Base-by-base conservation (phyloP, 345 rosid genomes). In the Eucalyptus tenuipes region DNA sequence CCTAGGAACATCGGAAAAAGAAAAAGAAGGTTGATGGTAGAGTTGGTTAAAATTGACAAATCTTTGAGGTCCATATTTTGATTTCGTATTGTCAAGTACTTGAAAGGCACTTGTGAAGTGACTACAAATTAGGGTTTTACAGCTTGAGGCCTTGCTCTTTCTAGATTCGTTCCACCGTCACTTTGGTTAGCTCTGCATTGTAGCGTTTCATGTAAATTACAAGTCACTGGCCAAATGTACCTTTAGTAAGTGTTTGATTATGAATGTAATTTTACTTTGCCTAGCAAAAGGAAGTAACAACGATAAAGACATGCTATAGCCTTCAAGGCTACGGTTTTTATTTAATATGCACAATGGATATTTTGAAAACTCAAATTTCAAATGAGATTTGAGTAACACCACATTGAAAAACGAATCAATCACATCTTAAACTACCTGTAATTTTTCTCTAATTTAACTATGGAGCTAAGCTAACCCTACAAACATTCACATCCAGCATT, bases 391-490 rank as follows among this genome's bases (percentile, higher is more conserved):
- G 57, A 52, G 4, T 18, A 52, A 52, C 1, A 0, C 0, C 24
- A 52, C 10, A 20, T 52, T 18, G 24, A 52, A 52, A 52, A 52
- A 7, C 10, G 1, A 52, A 18, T 52, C 2, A 2, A 3, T 18
- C 1, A 0, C 1, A 18, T 18, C 57, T 0, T 52, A 18, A 52
- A 52, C 24, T 3, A 52, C 1, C 55, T 18, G 24, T 52, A 52
- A 52, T 52, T 52, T 52, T 52, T 52, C 10, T 52, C 57, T 18
- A 52, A n/a, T n/a, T n/a, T n/a, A n/a, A n/a, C n/a, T n/a, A n/a
- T n/a, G n/a, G n/a, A n/a, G n/a, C n/a, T n/a, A n/a, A n/a, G 57
- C 57, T 52, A 52, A 52, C 57, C 57, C 4, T 52, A 18, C 1
- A 52, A 52, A 2, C 57, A 7, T 7, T 52, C 57, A 52, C 57